Conservation (phyloP, 768 basidiomycete genomes). For the Leucocoprinus birnbaumii region DNA sequence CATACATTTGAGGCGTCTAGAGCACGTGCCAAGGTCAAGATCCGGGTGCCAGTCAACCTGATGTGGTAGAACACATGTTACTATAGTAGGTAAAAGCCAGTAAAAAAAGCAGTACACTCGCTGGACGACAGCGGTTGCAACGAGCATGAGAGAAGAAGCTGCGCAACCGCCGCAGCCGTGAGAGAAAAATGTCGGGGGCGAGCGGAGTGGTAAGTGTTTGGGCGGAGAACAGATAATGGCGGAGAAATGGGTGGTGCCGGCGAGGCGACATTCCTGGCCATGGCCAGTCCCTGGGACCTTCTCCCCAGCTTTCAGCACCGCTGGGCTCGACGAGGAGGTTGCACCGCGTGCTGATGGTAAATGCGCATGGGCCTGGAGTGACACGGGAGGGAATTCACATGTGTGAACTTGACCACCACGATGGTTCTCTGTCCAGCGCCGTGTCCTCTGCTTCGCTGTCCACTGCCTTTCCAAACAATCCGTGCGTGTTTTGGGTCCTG, state of each 20-base stretch:
- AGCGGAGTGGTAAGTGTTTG: constrained; percentile 12
- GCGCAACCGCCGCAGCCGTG: no score
- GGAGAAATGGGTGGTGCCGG: neutral
- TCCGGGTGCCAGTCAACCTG: no score
- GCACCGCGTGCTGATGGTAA: neutral
- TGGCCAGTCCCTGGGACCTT: neutral
- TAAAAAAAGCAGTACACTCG: no score
- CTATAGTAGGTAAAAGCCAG: no score
- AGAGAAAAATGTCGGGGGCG: neutral
- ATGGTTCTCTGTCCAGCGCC: neutral
- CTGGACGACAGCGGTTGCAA: no score
- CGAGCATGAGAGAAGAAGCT: no score
- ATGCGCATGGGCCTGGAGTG: constrained; percentile 7
- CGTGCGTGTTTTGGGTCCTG: no score
- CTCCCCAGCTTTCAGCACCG: no score
- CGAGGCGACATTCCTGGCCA: neutral
- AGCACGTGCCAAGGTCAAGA: no score
- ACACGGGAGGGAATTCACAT: neutral
- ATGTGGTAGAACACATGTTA: no score
- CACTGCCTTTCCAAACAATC: constrained; percentile 13
- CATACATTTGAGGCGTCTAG: no score
- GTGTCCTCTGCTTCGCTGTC: neutral
- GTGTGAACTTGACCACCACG: constrained; percentile 10
- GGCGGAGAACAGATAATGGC: constrained; percentile 10
- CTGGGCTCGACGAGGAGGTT: neutral